Base-by-base conservation (phyloP, 2,329 filamentous ascomycete genomes). In the Fusarium anthophilum region DNA sequence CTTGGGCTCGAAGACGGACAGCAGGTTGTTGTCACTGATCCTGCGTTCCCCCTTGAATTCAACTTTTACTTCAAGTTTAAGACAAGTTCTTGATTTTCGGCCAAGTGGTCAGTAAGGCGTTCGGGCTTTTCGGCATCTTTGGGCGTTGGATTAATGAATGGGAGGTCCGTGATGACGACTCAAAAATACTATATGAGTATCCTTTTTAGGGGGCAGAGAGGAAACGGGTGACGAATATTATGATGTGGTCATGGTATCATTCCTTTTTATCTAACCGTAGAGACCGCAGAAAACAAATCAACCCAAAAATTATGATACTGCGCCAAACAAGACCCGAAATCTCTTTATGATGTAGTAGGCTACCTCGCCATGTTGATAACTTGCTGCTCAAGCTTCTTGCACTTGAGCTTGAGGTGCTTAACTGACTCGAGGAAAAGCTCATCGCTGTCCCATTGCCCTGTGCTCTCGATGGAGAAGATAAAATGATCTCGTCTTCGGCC, bases 381-480 rank as follows among this genome's bases (percentile, higher is more conserved):
- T 79, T 93, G 92, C 79, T 90, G 87, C 86, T 93, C 91, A 73
- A 96, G 87, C 77, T 88, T 88, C 80, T 91, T 86, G 76, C 94
- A 96, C 87, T 98, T 98, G 78, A 90, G 87, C 86, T 95, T 98
- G 72, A 99, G 85, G 76, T 94, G 87, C 84, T 92, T 93, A 57
- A 99, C 89, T 35, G 94, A 91, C 84, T 98, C 95, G 64, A 99
- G 84, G 86, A 99, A 98, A 74, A 99, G 87, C 83, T 95, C 92
- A 79, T 98, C 96, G 80, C 95, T 98, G 67, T 96, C 92, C 87
- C 94, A 97, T 85, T 99, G 96, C 11, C 96, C 97, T 1, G 94
- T 92, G 86, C 95, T 98, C 87, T 99, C 96, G 41, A 99, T 89
- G 62, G 91, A 93, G 87, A 96, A 99, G 83, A 99, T 98, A 83